A percentile compares a stretch with the other conserved stretches of the same genome.
Conservation (phyloP, 495 filamentous ascomycete species). For the Parathielavia hyrcaniae region DNA sequence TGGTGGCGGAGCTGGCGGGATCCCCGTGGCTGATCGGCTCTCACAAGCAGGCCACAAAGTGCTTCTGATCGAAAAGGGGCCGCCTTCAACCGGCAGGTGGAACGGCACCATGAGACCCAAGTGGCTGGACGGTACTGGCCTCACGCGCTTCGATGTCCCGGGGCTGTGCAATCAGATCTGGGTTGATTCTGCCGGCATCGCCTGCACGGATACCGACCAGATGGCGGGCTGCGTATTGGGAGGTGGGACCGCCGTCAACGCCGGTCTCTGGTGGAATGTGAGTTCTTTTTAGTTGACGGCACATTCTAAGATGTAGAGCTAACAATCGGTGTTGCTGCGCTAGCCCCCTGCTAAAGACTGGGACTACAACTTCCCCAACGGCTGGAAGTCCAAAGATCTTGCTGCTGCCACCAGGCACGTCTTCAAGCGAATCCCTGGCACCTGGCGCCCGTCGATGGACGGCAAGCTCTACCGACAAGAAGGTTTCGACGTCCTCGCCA, state of each 20-base stretch:
- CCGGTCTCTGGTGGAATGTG: conserved; percentile 52
- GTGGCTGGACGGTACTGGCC: conserved; percentile 56
- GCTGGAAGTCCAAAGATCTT: conserved; percentile 65
- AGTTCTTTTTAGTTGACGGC: not conserved
- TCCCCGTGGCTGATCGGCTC: conserved; percentile 58
- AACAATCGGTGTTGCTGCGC: not conserved
- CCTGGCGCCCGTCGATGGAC: conserved; percentile 59
- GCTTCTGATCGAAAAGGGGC: conserved; percentile 59
- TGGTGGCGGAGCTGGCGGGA: conserved; percentile 58
- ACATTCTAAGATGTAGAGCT: not conserved
- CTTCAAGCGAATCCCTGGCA: conserved; percentile 64
- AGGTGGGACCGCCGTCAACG: conserved; percentile 67
- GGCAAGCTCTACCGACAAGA: conserved; percentile 62
- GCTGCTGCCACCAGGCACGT: conserved; percentile 51
- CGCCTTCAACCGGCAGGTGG: conserved; percentile 53
- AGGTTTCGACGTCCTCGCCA: conserved; percentile 54
- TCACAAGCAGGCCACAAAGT: conserved; percentile 56
- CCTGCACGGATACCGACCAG: conserved; percentile 61
- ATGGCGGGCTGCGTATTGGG: conserved; percentile 73
- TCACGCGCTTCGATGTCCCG: conserved; percentile 71
- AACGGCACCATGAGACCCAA: conserved; percentile 53
- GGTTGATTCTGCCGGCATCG: conserved; percentile 53
- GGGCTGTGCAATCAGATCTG: conserved; percentile 67
- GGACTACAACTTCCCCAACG: conserved; percentile 66
- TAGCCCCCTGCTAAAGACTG: conserved; percentile 52